These are phyloP conservation scores for Xylariales sp. DNA, from an alignment of 2,329 filamentous ascomycete species.

Conservation along the genomic window DNA sequence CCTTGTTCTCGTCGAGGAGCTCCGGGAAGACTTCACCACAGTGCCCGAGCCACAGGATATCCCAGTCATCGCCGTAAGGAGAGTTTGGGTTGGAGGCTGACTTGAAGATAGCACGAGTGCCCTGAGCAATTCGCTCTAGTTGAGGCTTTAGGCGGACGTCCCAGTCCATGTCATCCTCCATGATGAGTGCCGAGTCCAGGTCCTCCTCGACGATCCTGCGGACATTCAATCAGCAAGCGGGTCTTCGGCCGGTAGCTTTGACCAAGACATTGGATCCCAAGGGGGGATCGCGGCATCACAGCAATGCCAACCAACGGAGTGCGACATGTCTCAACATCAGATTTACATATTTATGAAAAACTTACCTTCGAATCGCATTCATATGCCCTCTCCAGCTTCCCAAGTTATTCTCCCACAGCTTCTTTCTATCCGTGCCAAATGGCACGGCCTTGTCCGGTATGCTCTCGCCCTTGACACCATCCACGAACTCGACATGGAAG, in stretches of 20 bases:
- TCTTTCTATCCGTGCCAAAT: conserved; percentile 22
- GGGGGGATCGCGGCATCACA: too few species aligned
- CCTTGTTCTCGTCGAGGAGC: conserved; percentile 19
- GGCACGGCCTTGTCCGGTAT: conserved; percentile 39
- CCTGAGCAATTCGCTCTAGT: conserved; percentile 25
- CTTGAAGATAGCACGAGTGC: conserved; percentile 26
- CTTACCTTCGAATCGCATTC: conserved; percentile 29
- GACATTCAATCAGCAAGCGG: background rate
- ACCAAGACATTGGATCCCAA: too few species aligned
- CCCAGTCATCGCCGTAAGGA: conserved; percentile 24
- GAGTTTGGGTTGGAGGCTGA: conserved; percentile 10
- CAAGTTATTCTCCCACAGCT: conserved; percentile 27
- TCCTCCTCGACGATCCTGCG: conserved; percentile 29
- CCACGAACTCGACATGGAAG: conserved; percentile 38
- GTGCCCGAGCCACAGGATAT: conserved; percentile 26
- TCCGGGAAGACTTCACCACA: conserved; percentile 26
- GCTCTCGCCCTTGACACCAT: conserved; percentile 35
- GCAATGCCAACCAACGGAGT: too few species aligned
- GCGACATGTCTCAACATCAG: too few species aligned
- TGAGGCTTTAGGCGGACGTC: conserved; percentile 31
- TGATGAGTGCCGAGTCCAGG: conserved; percentile 30
- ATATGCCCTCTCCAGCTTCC: conserved; percentile 38
- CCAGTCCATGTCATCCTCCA: conserved; percentile 38
- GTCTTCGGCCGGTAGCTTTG: too few species aligned
- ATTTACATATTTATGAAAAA: too few species aligned